Evolutionary conservation across 2,329 filamentous ascomycete species (phyloP).

Genomic region (Fusarium ramigenum): DNA sequence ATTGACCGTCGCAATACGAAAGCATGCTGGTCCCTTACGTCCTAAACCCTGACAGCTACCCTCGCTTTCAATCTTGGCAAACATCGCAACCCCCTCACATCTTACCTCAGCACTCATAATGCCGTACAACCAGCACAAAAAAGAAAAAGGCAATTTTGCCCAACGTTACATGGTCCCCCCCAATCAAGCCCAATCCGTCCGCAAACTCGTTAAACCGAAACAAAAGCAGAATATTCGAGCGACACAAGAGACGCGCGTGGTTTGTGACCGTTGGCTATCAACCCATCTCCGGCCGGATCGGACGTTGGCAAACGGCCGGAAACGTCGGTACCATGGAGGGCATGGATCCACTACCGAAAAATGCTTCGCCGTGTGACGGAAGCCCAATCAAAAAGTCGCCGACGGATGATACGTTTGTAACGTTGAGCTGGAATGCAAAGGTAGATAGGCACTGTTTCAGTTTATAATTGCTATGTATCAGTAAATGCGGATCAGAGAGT

Average conservation of each 20-base stretch:
- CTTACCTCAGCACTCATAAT: neutral
- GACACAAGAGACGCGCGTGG: slow-evolving; percentile 5
- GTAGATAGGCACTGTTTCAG: neutral
- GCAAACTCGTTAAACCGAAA: slow-evolving; percentile 29
- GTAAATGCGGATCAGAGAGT: neutral
- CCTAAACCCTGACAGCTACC: neutral
- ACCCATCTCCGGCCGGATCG: slow-evolving; percentile 15
- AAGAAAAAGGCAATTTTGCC: slow-evolving; percentile 1
- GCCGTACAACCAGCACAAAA: slow-evolving; percentile 5
- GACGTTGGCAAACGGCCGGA: slow-evolving; percentile 34
- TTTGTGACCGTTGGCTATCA: slow-evolving; percentile 5
- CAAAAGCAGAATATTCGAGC: slow-evolving; percentile 16
- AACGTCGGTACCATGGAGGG: slow-evolving; percentile 34
- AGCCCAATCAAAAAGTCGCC: neutral
- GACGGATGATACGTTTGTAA: neutral
- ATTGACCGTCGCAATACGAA: neutral
- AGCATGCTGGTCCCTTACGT: neutral
- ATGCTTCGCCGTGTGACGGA: slow-evolving; percentile 17
- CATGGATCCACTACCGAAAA: slow-evolving; percentile 31
- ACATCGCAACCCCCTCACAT: neutral
- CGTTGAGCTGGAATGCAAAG: neutral
- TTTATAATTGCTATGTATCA: neutral
- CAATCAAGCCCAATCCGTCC: slow-evolving; percentile 13
- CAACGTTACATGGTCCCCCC: slow-evolving; percentile 27
- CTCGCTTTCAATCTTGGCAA: neutral